Base-by-base conservation (phyloP, 768 basidiomycete species). In the Dentipellis fragilis region DNA sequence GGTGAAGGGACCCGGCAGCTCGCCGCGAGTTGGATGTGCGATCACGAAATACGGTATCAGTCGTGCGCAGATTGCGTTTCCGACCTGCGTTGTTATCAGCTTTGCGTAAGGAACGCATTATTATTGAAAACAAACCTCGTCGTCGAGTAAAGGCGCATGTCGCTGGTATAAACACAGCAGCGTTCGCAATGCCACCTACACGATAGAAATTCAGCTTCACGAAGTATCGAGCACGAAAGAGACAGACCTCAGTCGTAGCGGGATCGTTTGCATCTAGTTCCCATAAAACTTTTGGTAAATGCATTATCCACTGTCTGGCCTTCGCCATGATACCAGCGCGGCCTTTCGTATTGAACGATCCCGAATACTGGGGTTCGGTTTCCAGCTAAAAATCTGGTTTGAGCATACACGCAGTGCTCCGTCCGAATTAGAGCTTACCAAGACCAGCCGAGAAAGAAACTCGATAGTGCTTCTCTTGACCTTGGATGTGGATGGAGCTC, bases 201-300 rank as follows among this genome's bases (percentile, higher is more conserved):
- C 29, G 29, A 29, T 6, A 29, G 29, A 29, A 29, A 29, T 29
- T 29, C 29, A 29, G 29, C 29, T 6, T 29, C 29, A 6, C 29
- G 29, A 29, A 29, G 29, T 6, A 6, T 6, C 3, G 6, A 29
- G 29, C 29, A 19, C 3, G n/a, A 17, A 12, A 11, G 14, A 39
- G 29, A 12, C 7, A 12, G 51, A 88, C 91, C 78, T 89, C 82
- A 0, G 84, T 83, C 4, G 77, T 70, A 1, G 67, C 61, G 16
- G 77, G 65, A 64, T 89, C 80, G 53, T 68, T 78, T 10, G 68
- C 69, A 3, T 86, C 85, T 10, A 87, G 68, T 67, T 97, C 93
- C 94, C 94, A 97, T 4, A 97, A 72, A 6, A 77, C 76, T 68
- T 81, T 85, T 0, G 93, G 91, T 46, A 96, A 76, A 59, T 87